Percentiles rank a stretch among this genome's conserved stretches.
Conservation (phyloP, 352 stramenopile species). For the Elongisporangium anandrum region DNA sequence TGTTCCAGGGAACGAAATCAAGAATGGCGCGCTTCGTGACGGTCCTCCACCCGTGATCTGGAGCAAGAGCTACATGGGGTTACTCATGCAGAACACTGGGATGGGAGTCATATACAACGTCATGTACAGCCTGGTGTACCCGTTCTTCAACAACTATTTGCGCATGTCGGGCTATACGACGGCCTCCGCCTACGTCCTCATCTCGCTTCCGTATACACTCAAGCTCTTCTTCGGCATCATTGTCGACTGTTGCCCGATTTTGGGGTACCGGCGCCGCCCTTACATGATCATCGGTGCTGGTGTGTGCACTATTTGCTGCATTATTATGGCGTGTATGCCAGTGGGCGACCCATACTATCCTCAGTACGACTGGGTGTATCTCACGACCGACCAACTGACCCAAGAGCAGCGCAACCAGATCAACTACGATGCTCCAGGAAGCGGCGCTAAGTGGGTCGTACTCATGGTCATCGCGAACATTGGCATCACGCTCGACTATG, state of each 20-base stretch:
- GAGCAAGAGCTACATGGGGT: slow-evolving; percentile 31
- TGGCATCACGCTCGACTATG: slow-evolving; percentile 76
- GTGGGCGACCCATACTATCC: slow-evolving; percentile 35
- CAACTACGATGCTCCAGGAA: slow-evolving; percentile 32
- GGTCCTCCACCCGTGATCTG: slow-evolving; percentile 23
- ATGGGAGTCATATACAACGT: slow-evolving; percentile 44
- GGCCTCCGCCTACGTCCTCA: slow-evolving; percentile 29
- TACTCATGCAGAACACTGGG: slow-evolving; percentile 45
- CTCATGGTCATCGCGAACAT: slow-evolving; percentile 66
- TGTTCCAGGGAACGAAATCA: slow-evolving; percentile 9
- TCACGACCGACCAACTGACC: slow-evolving; percentile 19
- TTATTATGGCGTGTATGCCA: slow-evolving; percentile 20
- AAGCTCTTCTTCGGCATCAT: slow-evolving; percentile 29
- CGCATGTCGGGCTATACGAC: slow-evolving; percentile 37
- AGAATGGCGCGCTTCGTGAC: slow-evolving; percentile 39
- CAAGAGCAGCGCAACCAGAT: slow-evolving; percentile 21
- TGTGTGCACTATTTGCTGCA: slow-evolving; percentile 15
- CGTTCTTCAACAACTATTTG: slow-evolving; percentile 49
- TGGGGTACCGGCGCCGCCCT: slow-evolving; percentile 28
- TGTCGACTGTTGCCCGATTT: slow-evolving; percentile 28
- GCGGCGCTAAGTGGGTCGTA: slow-evolving; percentile 48
- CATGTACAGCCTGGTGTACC: slow-evolving; percentile 40
- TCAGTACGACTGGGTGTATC: slow-evolving; percentile 3
- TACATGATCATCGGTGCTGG: slow-evolving; percentile 29
- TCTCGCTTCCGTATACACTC: slow-evolving; percentile 32